phyloP scores from a whole-genome alignment of 768 basidiomycete genomes.

The Cytidiella melzeri region DNA sequence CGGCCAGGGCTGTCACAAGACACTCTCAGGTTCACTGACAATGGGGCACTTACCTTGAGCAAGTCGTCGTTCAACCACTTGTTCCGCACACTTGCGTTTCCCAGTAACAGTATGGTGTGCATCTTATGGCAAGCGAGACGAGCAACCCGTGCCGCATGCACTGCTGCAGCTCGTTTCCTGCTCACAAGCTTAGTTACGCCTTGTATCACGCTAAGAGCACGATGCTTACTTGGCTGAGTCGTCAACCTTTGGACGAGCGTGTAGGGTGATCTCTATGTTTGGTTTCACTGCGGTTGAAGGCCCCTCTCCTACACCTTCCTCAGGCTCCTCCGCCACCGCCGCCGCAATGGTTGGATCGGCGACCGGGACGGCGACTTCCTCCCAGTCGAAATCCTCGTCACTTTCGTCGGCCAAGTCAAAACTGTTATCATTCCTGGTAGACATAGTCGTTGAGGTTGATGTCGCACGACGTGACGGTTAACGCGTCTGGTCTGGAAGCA shows the following conservation, averaged over 20 bases:
- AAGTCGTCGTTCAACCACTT: slow-evolving; percentile 77
- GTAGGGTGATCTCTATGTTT: slow-evolving; percentile 70
- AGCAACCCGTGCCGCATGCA: slow-evolving; percentile 63
- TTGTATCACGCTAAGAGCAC: background rate
- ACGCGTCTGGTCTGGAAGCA: too few species aligned
- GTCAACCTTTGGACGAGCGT: slow-evolving; percentile 36
- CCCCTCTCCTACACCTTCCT: slow-evolving; percentile 15
- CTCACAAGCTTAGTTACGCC: background rate
- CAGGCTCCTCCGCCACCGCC: slow-evolving; percentile 1
- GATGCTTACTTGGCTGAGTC: slow-evolving; percentile 41
- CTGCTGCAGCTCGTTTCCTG: slow-evolving; percentile 39
- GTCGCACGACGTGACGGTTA: too few species aligned
- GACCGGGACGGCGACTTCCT: slow-evolving; percentile 61
- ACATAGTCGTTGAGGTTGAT: background rate
- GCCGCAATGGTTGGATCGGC: background rate
- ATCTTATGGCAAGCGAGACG: slow-evolving; percentile 84
- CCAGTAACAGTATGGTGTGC: slow-evolving; percentile 78
- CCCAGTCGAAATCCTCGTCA: slow-evolving; percentile 77
- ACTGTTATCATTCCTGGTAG: background rate
- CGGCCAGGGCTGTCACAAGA: too few species aligned
- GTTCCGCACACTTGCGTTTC: slow-evolving; percentile 72
- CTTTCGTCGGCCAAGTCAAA: slow-evolving; percentile 23
- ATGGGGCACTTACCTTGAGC: slow-evolving; percentile 77
- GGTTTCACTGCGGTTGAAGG: slow-evolving; percentile 30
- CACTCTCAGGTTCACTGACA: too few species aligned